These are phyloP conservation scores for Ogataea trehaloabstinens DNA, from an alignment of 805 yeast species.

Conservation along the genomic window DNA sequence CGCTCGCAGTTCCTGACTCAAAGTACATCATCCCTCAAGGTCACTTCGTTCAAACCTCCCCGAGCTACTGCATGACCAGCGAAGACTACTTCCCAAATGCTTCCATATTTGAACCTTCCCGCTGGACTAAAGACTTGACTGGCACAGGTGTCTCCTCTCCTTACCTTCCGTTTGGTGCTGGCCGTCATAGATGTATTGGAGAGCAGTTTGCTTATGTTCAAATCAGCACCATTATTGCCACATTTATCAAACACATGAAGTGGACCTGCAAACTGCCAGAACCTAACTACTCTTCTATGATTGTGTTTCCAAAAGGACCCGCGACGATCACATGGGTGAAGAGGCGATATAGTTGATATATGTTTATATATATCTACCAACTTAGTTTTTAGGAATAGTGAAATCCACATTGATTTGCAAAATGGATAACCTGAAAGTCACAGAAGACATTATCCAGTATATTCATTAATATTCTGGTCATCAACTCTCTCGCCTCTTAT, in stretches of 20 bases:
- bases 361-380: no score
- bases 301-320: slow-evolving; percentile 81
- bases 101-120: slow-evolving; percentile 69
- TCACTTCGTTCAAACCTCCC: slow-evolving; percentile 87
- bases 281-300: slow-evolving; percentile 87
- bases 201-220: slow-evolving; percentile 97
- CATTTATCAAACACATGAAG: slow-evolving; percentile 69
- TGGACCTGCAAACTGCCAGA: slow-evolving; percentile 72
- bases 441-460: no score
- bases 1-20: slow-evolving; percentile 77
- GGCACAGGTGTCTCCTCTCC: slow-evolving; percentile 96
- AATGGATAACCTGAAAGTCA: no score
- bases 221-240: slow-evolving; percentile 77
- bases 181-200: slow-evolving; percentile 98
- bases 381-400: no score
- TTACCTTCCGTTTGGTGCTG: slow-evolving; percentile 97
- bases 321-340: slow-evolving; percentile 70
- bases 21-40: slow-evolving; percentile 81
- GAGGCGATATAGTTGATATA: no score
- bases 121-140: slow-evolving; percentile 99
- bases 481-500: no score
- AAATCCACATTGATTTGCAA: no score
- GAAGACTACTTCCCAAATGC: slow-evolving; percentile 81
- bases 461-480: no score
- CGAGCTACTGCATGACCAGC: slow-evolving; percentile 83